A percentile compares a stretch with the other conserved stretches of the same genome.
phyloP scores from a whole-genome alignment of 805 yeast genomes.

The Metschnikowia reukaufii region DNA sequence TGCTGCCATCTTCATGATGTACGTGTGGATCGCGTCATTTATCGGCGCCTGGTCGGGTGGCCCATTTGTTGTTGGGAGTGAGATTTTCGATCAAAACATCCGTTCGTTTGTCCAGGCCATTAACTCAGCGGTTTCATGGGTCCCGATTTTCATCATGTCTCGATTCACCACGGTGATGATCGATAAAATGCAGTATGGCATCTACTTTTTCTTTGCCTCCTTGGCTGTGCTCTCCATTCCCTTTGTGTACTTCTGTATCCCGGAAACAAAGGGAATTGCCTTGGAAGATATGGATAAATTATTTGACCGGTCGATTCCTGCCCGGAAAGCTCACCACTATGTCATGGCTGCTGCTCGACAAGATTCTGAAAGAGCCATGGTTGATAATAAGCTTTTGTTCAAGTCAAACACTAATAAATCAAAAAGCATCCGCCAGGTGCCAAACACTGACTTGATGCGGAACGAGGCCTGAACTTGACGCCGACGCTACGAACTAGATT shows the following conservation, averaged over 20 bases:
- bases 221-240: slow-evolving; percentile 36
- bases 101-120: slow-evolving; percentile 41
- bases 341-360: slow-evolving; percentile 21
- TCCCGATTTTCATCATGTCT: slow-evolving; percentile 39
- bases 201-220: slow-evolving; percentile 38
- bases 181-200: slow-evolving; percentile 35
- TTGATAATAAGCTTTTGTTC: slow-evolving; percentile 18
- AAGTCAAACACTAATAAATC: slow-evolving; percentile 24
- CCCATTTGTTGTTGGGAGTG: slow-evolving; percentile 41
- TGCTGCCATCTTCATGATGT: slow-evolving; percentile 42
- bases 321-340: slow-evolving; percentile 23
- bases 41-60: slow-evolving; percentile 43
- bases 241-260: slow-evolving; percentile 38
- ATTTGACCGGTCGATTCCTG: slow-evolving; percentile 24
- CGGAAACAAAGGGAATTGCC: slow-evolving; percentile 42
- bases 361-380: slow-evolving; percentile 18
- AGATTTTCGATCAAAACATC: slow-evolving; percentile 41
- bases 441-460: slow-evolving; percentile 9
- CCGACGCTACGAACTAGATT: neutral
- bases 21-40: slow-evolving; percentile 42
- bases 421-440: slow-evolving; percentile 22
- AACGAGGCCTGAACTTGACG: neutral
- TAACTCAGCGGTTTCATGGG: slow-evolving; percentile 42
- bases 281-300: slow-evolving; percentile 32
- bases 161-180: slow-evolving; percentile 37